These are phyloP conservation scores for Paecilomyces dactylethromorphus DNA, from an alignment of 2,329 filamentous ascomycete genomes.

Conservation along the genomic window DNA sequence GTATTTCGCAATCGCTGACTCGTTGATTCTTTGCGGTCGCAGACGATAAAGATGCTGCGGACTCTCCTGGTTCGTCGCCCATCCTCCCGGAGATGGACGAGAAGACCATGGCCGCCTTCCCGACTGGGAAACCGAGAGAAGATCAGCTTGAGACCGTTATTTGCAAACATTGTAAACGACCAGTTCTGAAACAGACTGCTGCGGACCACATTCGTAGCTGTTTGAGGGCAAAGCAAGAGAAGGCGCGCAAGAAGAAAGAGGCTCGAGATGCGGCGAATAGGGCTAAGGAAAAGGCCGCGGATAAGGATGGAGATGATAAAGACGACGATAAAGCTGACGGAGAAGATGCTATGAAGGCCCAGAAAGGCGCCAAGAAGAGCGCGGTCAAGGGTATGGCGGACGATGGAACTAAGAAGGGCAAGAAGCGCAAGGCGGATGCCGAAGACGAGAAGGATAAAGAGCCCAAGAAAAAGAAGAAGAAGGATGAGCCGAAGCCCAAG, in stretches of 20 bases:
- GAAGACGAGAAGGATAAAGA: conserved; percentile 67
- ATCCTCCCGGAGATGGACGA: conserved; percentile 61
- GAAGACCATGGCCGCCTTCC: conserved; percentile 69
- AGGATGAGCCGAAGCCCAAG: conserved; percentile 82
- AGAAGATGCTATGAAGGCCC: conserved; percentile 44
- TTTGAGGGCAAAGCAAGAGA: conserved; percentile 75
- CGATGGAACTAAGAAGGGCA: conserved; percentile 56
- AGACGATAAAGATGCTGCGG: conserved; percentile 20
- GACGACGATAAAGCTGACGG: conserved; percentile 34
- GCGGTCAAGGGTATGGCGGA: conserved; percentile 45
- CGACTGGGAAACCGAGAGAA: conserved; percentile 72
- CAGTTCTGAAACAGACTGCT: conserved; percentile 67
- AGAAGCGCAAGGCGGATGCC: conserved; percentile 70
- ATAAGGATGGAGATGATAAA: conserved; percentile 34
- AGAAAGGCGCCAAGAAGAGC: conserved; percentile 63
- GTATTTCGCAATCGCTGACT: background rate
- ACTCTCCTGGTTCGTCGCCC: conserved; percentile 32
- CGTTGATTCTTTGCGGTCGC: conserved; percentile 4
- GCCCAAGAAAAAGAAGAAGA: conserved; percentile 88
- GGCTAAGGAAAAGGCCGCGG: conserved; percentile 45
- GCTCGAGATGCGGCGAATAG: conserved; percentile 64
- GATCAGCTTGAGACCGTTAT: conserved; percentile 72
- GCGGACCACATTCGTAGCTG: conserved; percentile 78
- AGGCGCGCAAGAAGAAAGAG: conserved; percentile 70
- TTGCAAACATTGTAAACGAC: conserved; percentile 94